phyloP scores from a whole-genome alignment of 2,329 filamentous ascomycete species.

The Neurospora crassa region DNA sequence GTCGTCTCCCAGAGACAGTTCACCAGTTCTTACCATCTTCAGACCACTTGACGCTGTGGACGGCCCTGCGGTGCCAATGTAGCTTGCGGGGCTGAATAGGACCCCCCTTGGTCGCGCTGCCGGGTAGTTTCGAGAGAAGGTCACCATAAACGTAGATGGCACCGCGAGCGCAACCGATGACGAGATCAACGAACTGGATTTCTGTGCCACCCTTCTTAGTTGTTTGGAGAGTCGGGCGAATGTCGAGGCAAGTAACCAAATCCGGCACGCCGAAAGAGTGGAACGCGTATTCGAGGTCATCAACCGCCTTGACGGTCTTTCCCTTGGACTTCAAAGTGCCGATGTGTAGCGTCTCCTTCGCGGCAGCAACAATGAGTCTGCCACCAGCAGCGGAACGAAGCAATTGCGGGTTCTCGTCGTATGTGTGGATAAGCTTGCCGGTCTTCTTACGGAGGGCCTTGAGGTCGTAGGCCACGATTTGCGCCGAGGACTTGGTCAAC shows the following conservation, averaged over 20 bases:
- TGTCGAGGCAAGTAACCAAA: constrained; percentile 57
- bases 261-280: constrained; percentile 51
- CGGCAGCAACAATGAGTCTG: constrained; percentile 46
- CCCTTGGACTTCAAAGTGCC: constrained; percentile 36
- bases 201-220: constrained; percentile 20
- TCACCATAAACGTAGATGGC: constrained; percentile 76
- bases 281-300: constrained; percentile 45
- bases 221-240: constrained; percentile 35
- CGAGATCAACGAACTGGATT: constrained; percentile 45
- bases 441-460: constrained; percentile 14
- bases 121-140: constrained; percentile 49
- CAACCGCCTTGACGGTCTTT: constrained; percentile 24
- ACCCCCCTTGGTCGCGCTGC: constrained; percentile 33
- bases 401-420: constrained; percentile 16
- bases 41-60: constrained; percentile 85
- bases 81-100: constrained; percentile 54
- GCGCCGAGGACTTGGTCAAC: constrained; percentile 25
- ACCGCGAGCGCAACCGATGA: constrained; percentile 67
- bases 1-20: background rate
- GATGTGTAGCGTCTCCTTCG: constrained; percentile 47
- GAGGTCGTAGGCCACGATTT: constrained; percentile 38
- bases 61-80: constrained; percentile 85
- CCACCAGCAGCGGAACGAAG: constrained; percentile 36
- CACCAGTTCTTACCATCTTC: constrained; percentile 57
- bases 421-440: constrained; percentile 17